These are phyloP conservation scores for Wickerhamiella azyma DNA, from an alignment of 805 yeast genomes.

Conservation along the genomic window DNA sequence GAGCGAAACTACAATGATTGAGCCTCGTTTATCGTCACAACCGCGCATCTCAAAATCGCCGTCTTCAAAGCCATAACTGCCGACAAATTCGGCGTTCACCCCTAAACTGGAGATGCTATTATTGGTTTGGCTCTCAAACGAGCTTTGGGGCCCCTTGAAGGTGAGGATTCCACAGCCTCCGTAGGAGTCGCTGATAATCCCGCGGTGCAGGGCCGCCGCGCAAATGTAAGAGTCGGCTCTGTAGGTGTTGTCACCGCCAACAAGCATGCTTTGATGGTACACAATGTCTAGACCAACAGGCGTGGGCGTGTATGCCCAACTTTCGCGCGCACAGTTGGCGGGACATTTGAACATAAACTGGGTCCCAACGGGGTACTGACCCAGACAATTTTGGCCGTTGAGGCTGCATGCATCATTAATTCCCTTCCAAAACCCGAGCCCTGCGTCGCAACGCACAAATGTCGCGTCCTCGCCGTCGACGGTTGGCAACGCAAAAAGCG, in stretches of 20 bases:
- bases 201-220: slow-evolving; percentile 82
- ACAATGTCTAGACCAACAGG: slow-evolving; percentile 58
- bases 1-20: slow-evolving; percentile 44
- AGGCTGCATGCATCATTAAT: slow-evolving; percentile 66
- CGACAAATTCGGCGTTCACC: slow-evolving; percentile 63
- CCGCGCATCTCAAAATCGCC: slow-evolving; percentile 29
- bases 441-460: slow-evolving; percentile 16
- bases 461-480: slow-evolving; percentile 12
- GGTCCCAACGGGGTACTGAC: slow-evolving; percentile 26
- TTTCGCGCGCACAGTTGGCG: slow-evolving; percentile 68
- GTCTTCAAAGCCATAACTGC: slow-evolving; percentile 49
- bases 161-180: slow-evolving; percentile 70
- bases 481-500: slow-evolving; percentile 17
- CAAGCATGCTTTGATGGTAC: slow-evolving; percentile 55
- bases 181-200: slow-evolving; percentile 50
- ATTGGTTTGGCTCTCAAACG: slow-evolving; percentile 39
- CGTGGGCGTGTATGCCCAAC: slow-evolving; percentile 60
- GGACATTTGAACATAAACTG: slow-evolving; percentile 64
- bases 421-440: slow-evolving; percentile 47
- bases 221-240: slow-evolving; percentile 84
- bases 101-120: slow-evolving; percentile 40
- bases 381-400: slow-evolving; percentile 46
- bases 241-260: slow-evolving; percentile 65
- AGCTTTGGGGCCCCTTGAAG: slow-evolving; percentile 38
- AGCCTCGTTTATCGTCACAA: slow-evolving; percentile 56